Base-by-base conservation (phyloP, 1,284 basidiomycete genomes). In the Sanghuangporus baumii region DNA sequence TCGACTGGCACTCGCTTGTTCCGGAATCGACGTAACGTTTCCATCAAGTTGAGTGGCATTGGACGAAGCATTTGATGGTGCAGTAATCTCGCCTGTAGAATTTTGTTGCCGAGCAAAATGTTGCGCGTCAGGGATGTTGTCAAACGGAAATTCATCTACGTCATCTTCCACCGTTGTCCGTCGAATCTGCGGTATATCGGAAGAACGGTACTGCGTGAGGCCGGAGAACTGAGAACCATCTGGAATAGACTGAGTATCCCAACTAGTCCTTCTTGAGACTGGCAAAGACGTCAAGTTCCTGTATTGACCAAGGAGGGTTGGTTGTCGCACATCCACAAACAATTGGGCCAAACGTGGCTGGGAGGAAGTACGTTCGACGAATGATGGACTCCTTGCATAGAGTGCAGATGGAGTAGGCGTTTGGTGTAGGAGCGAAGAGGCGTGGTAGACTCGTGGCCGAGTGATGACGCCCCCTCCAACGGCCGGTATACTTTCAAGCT, bases 401-500 rank as follows among this genome's bases (percentile, higher is more conserved):
- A 31, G 40, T 7, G 56, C 23, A 12, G 59, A 40, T 9, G 46
- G 23, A 16, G 43, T 31, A 6, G 63, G 37, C 23, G 36, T 61
- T 34, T 55, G 31, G 43, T 55, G 63, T 6, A 65, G 40, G 11
- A 65, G 56, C 4, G 63, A 65, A 26, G 63, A 82, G 0, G 81
- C 78, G 69, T 88, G 86, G 62, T 81, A 82, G 5, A 88, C 78
- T 8, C 86, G 75, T 0, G 86, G 87, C 0, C 86, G 78, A 2
- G 83, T 84, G 63, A 88, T 78, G 0, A 79, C 77, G 0, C 87
- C 86, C 3, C 87, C 87, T 18, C 87, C 86, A 2, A 89, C 85
- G 2, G 87, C 86, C 0, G 86, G 84, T 5, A 80, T 73, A 11
- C 75, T 75, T 65, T 77, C 78, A 67, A 75, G 77, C 65, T 78